Base-by-base conservation (phyloP, 2,329 filamentous ascomycete genomes). In the Colletotrichum shisoi region DNA sequence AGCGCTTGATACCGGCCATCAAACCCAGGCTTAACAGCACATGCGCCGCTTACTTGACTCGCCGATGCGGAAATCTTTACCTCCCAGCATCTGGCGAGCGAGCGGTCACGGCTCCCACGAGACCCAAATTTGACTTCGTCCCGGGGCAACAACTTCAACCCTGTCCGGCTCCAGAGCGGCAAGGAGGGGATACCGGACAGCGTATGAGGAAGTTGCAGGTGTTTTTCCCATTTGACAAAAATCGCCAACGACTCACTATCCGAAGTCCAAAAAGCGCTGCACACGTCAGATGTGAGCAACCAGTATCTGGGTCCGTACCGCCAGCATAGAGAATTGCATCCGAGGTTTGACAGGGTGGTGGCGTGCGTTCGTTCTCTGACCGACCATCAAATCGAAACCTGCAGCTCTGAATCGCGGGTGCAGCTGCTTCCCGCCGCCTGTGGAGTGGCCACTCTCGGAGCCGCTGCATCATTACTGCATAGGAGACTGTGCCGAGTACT, bases 371-470 rank as follows among this genome's bases (percentile, higher is more conserved):
- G 56, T 64, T 57, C 46, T 24, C 61, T 48, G 31, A 42, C 27
- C 58, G 65, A 52, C 61, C 60, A 42, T 57, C 65, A 53, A 68
- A 69, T 69, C 68, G 63, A 68, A 49, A 64, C 68, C 68, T 69
- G 68, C 65, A 69, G 65, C 52, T 62, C 60, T 65, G 57, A 65
- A 69, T 69, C 57, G 65, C 46, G 51, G 59, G 57, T 68, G 60
- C 68, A 69, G 68, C 59, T 53, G 52, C 63, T 62, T 66, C 51
- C 52, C 39, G 45, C 57, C 63, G 45, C 57, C 63, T 57, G 67
- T 52, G 53, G 19, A 67, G 57, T 57, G 46, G 21, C 53, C 24
- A 40, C 52, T 19, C 13, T 31, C 37, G 52, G 56, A 45, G 57
- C 40, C 57, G 49, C 31, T 45, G 40, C 56, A 21, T 68, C 57